Conservation (phyloP, 192 early-diverging fungal species). For the Coemansia sp. region DNA sequence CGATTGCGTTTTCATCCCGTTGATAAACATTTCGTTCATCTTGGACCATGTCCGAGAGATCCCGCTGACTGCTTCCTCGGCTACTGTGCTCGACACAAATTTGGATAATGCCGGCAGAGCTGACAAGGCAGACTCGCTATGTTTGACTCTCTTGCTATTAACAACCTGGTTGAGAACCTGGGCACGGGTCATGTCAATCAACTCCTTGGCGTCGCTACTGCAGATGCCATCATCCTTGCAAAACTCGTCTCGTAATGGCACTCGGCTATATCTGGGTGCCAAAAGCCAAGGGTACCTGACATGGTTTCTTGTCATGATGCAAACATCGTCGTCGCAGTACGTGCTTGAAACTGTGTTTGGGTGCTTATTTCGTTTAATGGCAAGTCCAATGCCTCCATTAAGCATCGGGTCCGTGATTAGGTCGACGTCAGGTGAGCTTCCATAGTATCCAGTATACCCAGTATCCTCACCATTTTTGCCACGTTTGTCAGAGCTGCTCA, state of each 20-base stretch:
- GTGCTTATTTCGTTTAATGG: constrained; percentile 4
- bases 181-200: constrained; percentile 33
- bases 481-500: not conserved
- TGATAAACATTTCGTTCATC: not conserved
- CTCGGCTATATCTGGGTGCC: constrained; percentile 18
- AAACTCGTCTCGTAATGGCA: constrained; percentile 15
- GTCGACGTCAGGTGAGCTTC: not conserved
- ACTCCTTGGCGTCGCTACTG: constrained; percentile 8
- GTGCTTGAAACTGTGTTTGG: not conserved
- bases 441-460: not conserved
- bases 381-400: constrained; percentile 41
- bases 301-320: constrained; percentile 26
- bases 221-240: too few species aligned
- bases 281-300: constrained; percentile 25
- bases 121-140: not conserved
- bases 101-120: constrained; percentile 15
- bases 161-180: constrained; percentile 39
- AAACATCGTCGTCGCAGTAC: constrained; percentile 2
- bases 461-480: not conserved
- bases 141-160: not conserved
- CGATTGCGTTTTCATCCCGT: not conserved
- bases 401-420: constrained; percentile 21
- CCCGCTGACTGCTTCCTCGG: constrained; percentile 32
- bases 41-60: constrained; percentile 21
- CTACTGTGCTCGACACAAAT: constrained; percentile 35